Evolutionary conservation across 1,139 yeast species (phyloP), one percentile per base, ranked within the genome.

Genomic region (Blastobotrys buckinghamii): DNA sequence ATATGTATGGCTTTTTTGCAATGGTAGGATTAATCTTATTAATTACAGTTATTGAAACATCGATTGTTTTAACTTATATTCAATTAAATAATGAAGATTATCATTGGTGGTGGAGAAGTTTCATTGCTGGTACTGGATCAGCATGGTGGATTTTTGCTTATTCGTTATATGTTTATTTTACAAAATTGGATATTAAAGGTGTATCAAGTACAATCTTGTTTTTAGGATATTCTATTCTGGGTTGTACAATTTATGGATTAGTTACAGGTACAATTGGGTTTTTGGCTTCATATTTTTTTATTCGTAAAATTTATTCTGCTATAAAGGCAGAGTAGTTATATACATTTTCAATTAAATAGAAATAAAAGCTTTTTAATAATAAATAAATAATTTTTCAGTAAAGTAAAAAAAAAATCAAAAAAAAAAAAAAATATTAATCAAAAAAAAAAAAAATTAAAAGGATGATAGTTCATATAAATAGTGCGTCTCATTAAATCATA

Each of bases 51-150:
- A 71, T 79, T 42, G 95, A 87, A 63, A 78, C 85, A 49, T 78
- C 92, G n/a, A 74, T 88, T 34, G 78, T 87, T 39, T 81, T 86
- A 10, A 75, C 84, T 13, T 87, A 83, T 60, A 62, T 83, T 36
- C 76, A 82, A 41, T 72, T 88, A 59, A 74, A 77, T 41, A 73
- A 78, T 54, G 81, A 79, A 48, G 80, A 83, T 60, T 81, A 81
- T 48, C 68, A 73, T 53, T 88, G 96, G 96, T 87, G 86, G 63
- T 88, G 96, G 96, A 74, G 83, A 56, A 74, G 89, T 16, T 87
- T 86, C 64, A 66, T 79, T 53, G 79, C 81, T 36, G 89, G 95
- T 2, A 75, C 87, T 0, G 79, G 89, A 52, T 75, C 80, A 29
- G 80, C 89, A 24, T 74, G 84, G 74, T 87, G 84, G 68, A 75